Base-by-base conservation (phyloP, 2,329 filamentous ascomycete species). In the Alternaria panax region DNA sequence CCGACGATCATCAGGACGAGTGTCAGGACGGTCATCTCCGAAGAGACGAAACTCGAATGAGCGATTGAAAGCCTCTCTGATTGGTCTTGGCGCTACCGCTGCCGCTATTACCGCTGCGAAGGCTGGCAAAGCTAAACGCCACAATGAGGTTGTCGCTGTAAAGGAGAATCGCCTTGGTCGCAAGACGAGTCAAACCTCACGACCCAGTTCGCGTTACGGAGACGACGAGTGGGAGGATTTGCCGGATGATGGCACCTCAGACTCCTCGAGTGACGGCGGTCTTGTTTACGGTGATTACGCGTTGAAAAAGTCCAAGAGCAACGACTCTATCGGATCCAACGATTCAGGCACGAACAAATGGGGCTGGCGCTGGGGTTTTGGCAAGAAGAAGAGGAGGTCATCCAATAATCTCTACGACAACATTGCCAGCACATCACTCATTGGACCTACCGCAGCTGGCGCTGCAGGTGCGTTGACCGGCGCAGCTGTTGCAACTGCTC, bases 341-440 rank as follows among this genome's bases (percentile, higher is more conserved):
- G 80, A 76, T 27, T 86, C 85, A 24, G 84, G 82, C 24, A 82
- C 80, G 3, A 81, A 80, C 52, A 86, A 85, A 68, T 89, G 86
- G 87, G 80, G 82, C 27, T 88, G 86, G 86, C 80, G 84, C 59
- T 88, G 86, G 84, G 84, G 85, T 30, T 82, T 80, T 60, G 82
- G 83, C 68, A 83, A 82, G 68, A 79, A 79, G 67, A 76, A 76
- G 63, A 75, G 73, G 50, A 67, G 66, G 43, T 74, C 75, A n/a
- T 69, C 67, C 5, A 72, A 78, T 12, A 78, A 71, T 42, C 67
- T 75, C 54, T 72, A 74, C 55, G 74, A 77, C 60, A 75, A 66
- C 53, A 72, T 70, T 28, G 67, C 72, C 24, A 71, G 70, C 56
- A 75, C 75, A 22, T 76, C 80, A 24, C 73, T 79, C 38, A 54